Conservation (phyloP, 331 rosid genomes). For the Malus hybrid region DNA sequence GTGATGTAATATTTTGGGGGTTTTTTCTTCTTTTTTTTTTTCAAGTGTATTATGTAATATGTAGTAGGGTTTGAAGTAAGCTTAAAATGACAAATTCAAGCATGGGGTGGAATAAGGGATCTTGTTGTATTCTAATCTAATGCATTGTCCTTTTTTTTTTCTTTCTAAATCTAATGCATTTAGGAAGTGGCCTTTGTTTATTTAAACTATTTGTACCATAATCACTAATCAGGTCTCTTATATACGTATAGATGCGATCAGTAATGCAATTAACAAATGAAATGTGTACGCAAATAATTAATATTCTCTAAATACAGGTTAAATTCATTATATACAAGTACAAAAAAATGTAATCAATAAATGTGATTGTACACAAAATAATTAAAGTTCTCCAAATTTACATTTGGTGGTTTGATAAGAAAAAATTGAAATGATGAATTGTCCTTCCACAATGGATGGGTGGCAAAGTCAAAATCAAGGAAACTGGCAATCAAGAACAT, state of each 20-base stretch:
- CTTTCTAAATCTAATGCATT: too few species aligned
- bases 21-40: not conserved
- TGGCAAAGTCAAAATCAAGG: not conserved
- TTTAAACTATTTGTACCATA: not conserved
- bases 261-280: too few species aligned
- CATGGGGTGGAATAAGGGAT: not conserved
- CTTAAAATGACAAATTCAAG: conserved; percentile 4
- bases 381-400: not conserved
- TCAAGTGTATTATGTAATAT: conserved; percentile 2
- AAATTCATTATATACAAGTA: too few species aligned
- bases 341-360: not conserved
- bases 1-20: not conserved
- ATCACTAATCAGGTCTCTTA: not conserved
- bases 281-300: too few species aligned
- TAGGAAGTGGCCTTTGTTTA: not conserved
- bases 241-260: not conserved
- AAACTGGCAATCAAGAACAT: not conserved
- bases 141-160: not conserved
- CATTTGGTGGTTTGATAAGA: not conserved
- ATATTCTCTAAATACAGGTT: too few species aligned
- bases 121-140: not conserved
- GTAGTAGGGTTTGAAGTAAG: not conserved
- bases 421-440: not conserved
- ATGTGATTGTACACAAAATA: not conserved
- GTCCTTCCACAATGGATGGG: not conserved